Evolutionary conservation across 2,329 filamentous ascomycete genomes (phyloP), one percentile per base, ranked within the genome.

Genomic region (Colletotrichum echinochloae): DNA sequence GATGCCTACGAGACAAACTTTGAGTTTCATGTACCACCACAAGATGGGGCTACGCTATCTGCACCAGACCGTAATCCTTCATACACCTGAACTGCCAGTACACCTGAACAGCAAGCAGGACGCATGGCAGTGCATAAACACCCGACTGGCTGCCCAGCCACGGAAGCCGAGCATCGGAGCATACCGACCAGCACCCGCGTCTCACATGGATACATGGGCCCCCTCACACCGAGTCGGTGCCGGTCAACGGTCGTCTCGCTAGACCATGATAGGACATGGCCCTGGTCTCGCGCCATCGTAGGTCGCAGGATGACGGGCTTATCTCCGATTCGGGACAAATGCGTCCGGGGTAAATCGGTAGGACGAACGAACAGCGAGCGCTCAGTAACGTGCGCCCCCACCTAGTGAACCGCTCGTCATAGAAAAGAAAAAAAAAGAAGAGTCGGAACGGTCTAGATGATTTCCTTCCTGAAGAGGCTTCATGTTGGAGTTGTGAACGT

Each of bases 211-310:
- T n/a, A n/a, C n/a, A n/a, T n/a, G 30, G 30, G 4, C 37, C 37
- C 20, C 62, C 44, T 35, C 51, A 20, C 23, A 64, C 67, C 67
- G 67, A 70, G 57, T 70, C 67, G 67, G 64, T 70, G 26, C 67
- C 67, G 67, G 64, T 57, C 67, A 57, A 59, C 5, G 52, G 37
- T 35, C 8, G 46, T 23, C 11, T 39, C 37, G 20, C 57, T 30
- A 9, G 41, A 20, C 57, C 51, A 62, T 70, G 67, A 66, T 62
- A 66, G 44, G 67, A 66, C 41, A 33, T 59, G 26, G 3, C 63
- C 67, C 57, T 41, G 64, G 57, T 59, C 64, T 70, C 57, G 64
- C 67, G 57, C 52, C 57, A 62, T 62, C 37, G 35, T 20, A 41
- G 23, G 37, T 18, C 41, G 41, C 41, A 12, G 16, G 39, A 5